Evolutionary conservation across 2,329 filamentous ascomycete species (phyloP).

Genomic region (Graphilbum fragrans): DNA sequence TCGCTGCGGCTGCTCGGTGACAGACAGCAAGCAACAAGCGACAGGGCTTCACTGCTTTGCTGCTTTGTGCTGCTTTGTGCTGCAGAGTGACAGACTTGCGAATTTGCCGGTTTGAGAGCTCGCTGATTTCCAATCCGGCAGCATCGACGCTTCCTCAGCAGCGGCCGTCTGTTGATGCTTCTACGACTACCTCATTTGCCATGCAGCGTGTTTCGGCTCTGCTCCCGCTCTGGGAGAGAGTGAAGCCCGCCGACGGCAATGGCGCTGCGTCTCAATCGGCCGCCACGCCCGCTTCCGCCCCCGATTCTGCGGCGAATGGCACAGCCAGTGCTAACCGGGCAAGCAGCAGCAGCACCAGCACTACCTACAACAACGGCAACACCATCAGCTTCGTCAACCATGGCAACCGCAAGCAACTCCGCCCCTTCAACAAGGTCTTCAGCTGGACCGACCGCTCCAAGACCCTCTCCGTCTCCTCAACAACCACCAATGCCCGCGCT

Average conservation of each 20-base stretch:
- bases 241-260: constrained; percentile 9
- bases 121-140: no score
- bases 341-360: background rate
- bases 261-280: constrained; percentile 2
- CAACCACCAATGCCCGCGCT: constrained; percentile 8
- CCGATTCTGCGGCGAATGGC: background rate
- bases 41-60: no score
- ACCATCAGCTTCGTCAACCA: background rate
- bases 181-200: constrained; percentile 4
- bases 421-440: constrained; percentile 17
- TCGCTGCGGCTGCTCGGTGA: no score
- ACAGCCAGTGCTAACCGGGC: constrained; percentile 1
- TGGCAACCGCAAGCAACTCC: constrained; percentile 1
- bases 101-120: no score
- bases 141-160: no score
- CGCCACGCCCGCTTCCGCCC: background rate
- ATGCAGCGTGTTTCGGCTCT: constrained; percentile 36
- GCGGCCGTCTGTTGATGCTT: no score
- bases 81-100: no score
- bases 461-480: constrained; percentile 7
- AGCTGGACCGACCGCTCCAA: constrained; percentile 17
- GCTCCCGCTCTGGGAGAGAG: constrained; percentile 25
- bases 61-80: no score
- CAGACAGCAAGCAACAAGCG: no score
- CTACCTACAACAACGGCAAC: constrained; percentile 2